Percentiles rank a stretch among this genome's conserved stretches.
Evolutionary conservation across 2,329 filamentous ascomycete species (phyloP).

Genomic region (Colletotrichum horii): DNA sequence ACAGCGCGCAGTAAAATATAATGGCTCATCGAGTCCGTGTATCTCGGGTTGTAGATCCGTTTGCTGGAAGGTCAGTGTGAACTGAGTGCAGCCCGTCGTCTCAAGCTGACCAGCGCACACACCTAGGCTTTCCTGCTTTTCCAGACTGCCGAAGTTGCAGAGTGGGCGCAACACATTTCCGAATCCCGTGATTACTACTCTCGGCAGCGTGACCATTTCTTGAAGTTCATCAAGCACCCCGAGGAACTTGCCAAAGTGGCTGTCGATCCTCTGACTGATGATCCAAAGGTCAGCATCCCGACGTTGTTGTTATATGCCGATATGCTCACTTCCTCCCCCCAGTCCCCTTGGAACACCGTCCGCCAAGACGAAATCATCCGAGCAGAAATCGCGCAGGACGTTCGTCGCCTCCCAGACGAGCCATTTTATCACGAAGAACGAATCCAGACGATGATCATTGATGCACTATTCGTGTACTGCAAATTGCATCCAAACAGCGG

Average conservation of each 20-base stretch:
- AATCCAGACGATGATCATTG: constrained; percentile 81
- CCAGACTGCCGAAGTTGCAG: constrained; percentile 64
- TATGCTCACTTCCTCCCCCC: constrained; percentile 43
- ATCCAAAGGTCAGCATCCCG: constrained; percentile 55
- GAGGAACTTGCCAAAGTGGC: constrained; percentile 75
- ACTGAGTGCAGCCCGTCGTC: neutral
- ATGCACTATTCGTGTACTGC: constrained; percentile 93
- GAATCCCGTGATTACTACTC: constrained; percentile 78
- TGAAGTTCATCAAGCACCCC: constrained; percentile 84
- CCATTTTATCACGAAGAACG: constrained; percentile 82
- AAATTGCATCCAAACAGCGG: constrained; percentile 87
- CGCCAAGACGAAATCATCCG: constrained; percentile 84
- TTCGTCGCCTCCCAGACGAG: constrained; percentile 91
- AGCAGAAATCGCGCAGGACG: constrained; percentile 92
- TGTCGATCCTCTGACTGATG: constrained; percentile 86
- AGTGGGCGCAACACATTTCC: constrained; percentile 72
- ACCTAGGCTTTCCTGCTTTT: constrained; percentile 80
- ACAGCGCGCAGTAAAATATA: constrained; percentile 66
- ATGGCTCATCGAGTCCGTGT: constrained; percentile 67
- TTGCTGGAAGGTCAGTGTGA: constrained; percentile 81
- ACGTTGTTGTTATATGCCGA: neutral
- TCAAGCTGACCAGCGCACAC: constrained; percentile 14
- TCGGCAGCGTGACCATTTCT: constrained; percentile 73
- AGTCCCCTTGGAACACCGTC: constrained; percentile 92
- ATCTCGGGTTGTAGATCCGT: constrained; percentile 79